Base-by-base conservation (phyloP, 1,284 basidiomycete species). In the Omphalotus olearius region DNA sequence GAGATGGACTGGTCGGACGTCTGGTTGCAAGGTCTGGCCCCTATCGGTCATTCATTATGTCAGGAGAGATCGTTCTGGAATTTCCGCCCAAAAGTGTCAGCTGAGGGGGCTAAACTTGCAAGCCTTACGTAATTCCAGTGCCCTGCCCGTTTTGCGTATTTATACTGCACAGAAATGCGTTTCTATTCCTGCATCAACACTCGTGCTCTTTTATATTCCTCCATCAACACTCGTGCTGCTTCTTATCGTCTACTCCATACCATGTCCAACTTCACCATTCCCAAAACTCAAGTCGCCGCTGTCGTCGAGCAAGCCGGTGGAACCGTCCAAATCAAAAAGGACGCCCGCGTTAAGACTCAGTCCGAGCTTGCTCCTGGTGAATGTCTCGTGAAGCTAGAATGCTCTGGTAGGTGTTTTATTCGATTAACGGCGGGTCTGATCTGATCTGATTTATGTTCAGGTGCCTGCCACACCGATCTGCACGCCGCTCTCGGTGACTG, bases 341-440 rank as follows among this genome's bases (percentile, higher is more conserved):
- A 83, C 61, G 63, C 76, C 50, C 84, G 78, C 17, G 87, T 94
- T 61, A 79, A 72, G 51, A 76, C 79, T 52, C 78, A 78, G 4
- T 69, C 74, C 17, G 76, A 90, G 13, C 88, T 94, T 66, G 72
- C 75, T 20, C 85, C 86, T 1, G 90, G 89, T 51, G 84, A 94
- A 69, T 91, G 86, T 60, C 82, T 94, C 57, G 78, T 94, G 66
- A 83, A 87, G 66, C 75, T 95, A 66, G 72, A 78, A 42, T 85
- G 82, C 71, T 83, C 85, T 13, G 90, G 89, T 49, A 74, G 78
- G 25, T 49, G n/a, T 46, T 11, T 16, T 38, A 17, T 37, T 25
- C 30, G 26, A 4, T 40, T 18, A 41, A 16, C 20, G 16, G 14
- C 18, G 9, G 6, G 11, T 38, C 14, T n/a, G 13, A 9, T 17